Evolutionary conservation across 2,329 filamentous ascomycete species (phyloP).

Genomic region (Ophiostoma tasmaniense): DNA sequence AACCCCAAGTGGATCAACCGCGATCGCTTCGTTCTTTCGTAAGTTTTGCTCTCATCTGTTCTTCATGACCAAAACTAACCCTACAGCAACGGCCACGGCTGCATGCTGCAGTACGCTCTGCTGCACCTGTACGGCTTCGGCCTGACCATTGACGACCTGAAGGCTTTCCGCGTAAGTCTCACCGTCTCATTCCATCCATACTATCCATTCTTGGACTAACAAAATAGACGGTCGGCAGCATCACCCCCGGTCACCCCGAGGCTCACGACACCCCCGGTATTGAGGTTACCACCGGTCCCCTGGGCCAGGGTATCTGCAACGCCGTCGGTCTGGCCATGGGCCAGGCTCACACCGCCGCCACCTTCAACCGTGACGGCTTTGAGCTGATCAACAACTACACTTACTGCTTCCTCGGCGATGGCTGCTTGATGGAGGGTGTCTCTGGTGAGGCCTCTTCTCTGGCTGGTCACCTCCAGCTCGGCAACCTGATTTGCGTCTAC

Average conservation of each 20-base stretch:
- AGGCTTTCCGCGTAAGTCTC: slow-evolving; percentile 81
- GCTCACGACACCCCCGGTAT: slow-evolving; percentile 92
- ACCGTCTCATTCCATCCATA: background rate
- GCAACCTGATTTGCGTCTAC: slow-evolving; percentile 94
- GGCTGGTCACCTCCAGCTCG: slow-evolving; percentile 93
- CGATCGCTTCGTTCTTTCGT: slow-evolving; percentile 98
- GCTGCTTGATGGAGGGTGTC: slow-evolving; percentile 97
- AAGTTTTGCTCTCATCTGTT: slow-evolving; percentile 34
- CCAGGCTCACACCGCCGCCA: slow-evolving; percentile 79
- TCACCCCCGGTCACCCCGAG: slow-evolving; percentile 93
- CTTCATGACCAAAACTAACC: background rate
- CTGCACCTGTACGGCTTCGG: slow-evolving; percentile 93
- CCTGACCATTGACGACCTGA: slow-evolving; percentile 81
- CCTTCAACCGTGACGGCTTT: slow-evolving; percentile 95
- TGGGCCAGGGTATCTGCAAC: slow-evolving; percentile 95
- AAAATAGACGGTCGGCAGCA: slow-evolving; percentile 50
- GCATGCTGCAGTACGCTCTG: slow-evolving; percentile 98
- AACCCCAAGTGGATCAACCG: slow-evolving; percentile 96
- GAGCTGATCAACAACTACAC: slow-evolving; percentile 94
- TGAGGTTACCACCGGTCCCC: slow-evolving; percentile 95
- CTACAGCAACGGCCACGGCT: slow-evolving; percentile 87
- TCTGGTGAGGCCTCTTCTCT: slow-evolving; percentile 84
- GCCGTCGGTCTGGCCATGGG: slow-evolving; percentile 97
- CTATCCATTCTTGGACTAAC: background rate
- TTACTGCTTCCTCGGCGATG: slow-evolving; percentile 93